Evolutionary conservation across 2,329 filamentous ascomycete species (phyloP).

Genomic region (Stagonosporopsis rhizophila): DNA sequence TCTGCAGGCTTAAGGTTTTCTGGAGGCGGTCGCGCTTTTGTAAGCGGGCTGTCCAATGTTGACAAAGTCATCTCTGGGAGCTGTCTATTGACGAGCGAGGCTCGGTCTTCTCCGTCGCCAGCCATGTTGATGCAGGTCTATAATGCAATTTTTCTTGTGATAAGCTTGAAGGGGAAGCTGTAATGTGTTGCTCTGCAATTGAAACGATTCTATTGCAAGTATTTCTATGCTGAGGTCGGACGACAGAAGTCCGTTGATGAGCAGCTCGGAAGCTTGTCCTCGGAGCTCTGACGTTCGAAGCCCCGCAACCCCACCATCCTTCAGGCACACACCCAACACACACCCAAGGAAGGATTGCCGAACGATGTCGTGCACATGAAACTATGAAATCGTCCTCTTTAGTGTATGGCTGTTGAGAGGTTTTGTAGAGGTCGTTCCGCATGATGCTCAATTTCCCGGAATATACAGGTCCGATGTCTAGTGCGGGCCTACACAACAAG

Average conservation of each 20-base stretch:
- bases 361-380: background rate
- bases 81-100: constrained; percentile 53
- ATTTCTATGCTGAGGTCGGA: constrained; percentile 15
- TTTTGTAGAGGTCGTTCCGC: too few species aligned
- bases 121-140: constrained; percentile 33
- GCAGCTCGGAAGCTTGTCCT: constrained; percentile 9
- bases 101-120: constrained; percentile 49
- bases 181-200: background rate
- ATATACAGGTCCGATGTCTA: too few species aligned
- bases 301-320: constrained; percentile 15
- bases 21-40: constrained; percentile 54
- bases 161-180: background rate
- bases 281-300: constrained; percentile 8
- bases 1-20: constrained; percentile 51
- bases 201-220: background rate
- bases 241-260: constrained; percentile 16
- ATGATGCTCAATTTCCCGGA: too few species aligned
- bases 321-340: background rate
- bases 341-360: constrained; percentile 9
- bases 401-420: too few species aligned
- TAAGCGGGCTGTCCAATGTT: constrained; percentile 52
- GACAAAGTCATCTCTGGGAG: constrained; percentile 60
- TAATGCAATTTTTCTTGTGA: too few species aligned
- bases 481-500: too few species aligned
- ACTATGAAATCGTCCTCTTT: too few species aligned